Conservation (phyloP, 1,139 yeast species). For the Lodderomyces metapsilosis region DNA sequence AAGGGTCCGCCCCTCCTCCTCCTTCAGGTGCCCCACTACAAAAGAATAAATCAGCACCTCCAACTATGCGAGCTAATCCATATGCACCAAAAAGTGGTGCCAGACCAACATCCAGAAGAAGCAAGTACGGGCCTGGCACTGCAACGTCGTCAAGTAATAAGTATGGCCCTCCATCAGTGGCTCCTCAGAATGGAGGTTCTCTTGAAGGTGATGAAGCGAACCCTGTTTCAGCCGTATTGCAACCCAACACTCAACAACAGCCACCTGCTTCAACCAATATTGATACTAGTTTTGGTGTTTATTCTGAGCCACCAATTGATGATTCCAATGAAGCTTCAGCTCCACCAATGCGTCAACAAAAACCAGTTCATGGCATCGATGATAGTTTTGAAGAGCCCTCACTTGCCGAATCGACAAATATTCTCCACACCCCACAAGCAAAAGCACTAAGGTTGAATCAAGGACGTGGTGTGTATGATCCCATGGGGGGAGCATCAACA, state of each 20-base stretch:
- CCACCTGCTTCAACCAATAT: constrained; percentile 3
- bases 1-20: no score
- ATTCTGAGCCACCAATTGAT: constrained; percentile 3
- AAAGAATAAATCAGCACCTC: constrained; percentile 6
- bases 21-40: neutral
- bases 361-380: constrained; percentile 22
- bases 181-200: neutral
- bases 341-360: constrained; percentile 6
- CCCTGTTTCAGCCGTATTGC: no score
- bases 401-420: constrained; percentile 13
- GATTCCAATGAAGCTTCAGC: neutral
- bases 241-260: no score
- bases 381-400: constrained; percentile 26
- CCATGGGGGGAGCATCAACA: neutral
- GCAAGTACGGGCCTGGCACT: constrained; percentile 27
- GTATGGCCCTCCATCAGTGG: constrained; percentile 10
- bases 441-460: constrained; percentile 12
- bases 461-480: neutral
- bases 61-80: constrained; percentile 29
- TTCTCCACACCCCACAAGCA: constrained; percentile 18
- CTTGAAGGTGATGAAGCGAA: no score
- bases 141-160: constrained; percentile 6
- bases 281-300: neutral
- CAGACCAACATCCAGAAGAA: constrained; percentile 18
- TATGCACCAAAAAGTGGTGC: constrained; percentile 36